A percentile compares a stretch with the other conserved stretches of the same genome.
phyloP scores from a whole-genome alignment of 208 protist genomes.

The Wallacemonas sp. region DNA sequence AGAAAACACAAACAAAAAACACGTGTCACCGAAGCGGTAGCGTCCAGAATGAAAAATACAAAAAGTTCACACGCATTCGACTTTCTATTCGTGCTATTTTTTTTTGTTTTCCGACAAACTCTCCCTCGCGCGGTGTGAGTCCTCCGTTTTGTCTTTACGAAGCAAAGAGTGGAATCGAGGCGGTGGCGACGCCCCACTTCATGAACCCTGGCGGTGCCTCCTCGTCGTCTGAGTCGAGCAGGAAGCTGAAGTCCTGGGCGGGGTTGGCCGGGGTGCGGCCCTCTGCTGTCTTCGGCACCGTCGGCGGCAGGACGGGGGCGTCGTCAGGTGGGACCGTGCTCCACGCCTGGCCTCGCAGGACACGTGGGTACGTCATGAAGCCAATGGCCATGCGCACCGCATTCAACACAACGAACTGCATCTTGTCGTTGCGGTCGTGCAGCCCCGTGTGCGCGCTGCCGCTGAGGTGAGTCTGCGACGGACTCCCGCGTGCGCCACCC shows the following conservation, averaged over 20 bases:
- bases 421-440: constrained; percentile 57
- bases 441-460: constrained; percentile 19
- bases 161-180: constrained; percentile 49
- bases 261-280: not conserved
- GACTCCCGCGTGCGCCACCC: not conserved
- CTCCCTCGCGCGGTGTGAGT: too few species aligned
- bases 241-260: not conserved
- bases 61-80: too few species aligned
- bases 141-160: constrained; percentile 14
- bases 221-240: constrained; percentile 11
- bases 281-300: not conserved
- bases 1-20: too few species aligned
- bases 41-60: too few species aligned
- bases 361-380: constrained; percentile 71
- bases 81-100: too few species aligned
- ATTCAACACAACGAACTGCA: constrained; percentile 72
- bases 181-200: constrained; percentile 47
- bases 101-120: too few species aligned
- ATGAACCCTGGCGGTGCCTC: constrained; percentile 21
- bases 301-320: not conserved
- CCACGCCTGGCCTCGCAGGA: constrained; percentile 34
- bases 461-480: not conserved
- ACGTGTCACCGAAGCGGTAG: too few species aligned
- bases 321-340: not conserved
- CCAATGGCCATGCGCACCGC: constrained; percentile 50